Base-by-base conservation (phyloP, 2,329 filamentous ascomycete species). In the Colletotrichum melonis region DNA sequence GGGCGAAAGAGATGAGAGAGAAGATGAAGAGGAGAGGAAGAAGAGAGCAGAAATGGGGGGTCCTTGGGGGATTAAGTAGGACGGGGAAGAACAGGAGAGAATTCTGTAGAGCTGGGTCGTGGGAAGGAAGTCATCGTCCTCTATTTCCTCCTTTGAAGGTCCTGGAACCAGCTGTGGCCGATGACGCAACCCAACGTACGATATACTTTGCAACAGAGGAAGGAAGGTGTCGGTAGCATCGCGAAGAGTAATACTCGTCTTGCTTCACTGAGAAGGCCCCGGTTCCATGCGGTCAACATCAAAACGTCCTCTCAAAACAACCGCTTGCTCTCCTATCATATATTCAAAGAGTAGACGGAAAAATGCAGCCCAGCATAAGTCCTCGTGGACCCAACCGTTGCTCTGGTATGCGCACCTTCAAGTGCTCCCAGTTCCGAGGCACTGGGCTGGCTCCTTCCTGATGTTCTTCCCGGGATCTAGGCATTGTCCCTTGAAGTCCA, bases 1-100 rank as follows among this genome's bases (percentile, higher is more conserved):
- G 62, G 63, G 35, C 64, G 64, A 35, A 55, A 55, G 52, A 59
- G 52, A 63, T 63, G 62, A 59, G 57, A 22, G 28, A 70, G 57
- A 38, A 56, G 38, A 56, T 69, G 57, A 28, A 24, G 30, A 57
- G 49, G 52, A 63, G 49, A 19, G 52, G 46, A 55, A 35, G 16
- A 11, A 26, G 2, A 56, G 60, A 26, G 32, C 22, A 19, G 32
- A 66, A 8, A 28, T 11, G 52, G 14, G 38, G n/a, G n/a, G 22
- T 1, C n/a, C 19, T 22, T 49, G 7, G 30, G 28, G 24, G 38
- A 65, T 65, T 57, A 65, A 52, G 57, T 65, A 65, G 38, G 28
- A 30, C 1, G 54, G 30, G 52, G 63, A 28, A 16, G 38, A 52
- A 16, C 16, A n/a, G n/a, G 26, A 46, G 49, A 63, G 30, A 60